Conservation (phyloP, 1,284 basidiomycete species). For the Vanrija sp. region DNA sequence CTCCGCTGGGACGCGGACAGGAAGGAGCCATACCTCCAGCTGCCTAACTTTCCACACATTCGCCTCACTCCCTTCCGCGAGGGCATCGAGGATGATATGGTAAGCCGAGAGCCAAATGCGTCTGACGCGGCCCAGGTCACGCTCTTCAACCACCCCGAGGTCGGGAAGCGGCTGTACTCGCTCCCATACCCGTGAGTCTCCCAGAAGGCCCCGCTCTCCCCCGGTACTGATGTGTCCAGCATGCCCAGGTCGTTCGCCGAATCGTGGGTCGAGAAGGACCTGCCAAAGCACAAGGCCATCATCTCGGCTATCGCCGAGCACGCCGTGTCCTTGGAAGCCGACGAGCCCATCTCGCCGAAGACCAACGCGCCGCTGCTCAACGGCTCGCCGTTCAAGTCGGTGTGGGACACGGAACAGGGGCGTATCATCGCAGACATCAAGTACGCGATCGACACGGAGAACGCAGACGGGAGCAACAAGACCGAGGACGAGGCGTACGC, state of each 20-base stretch:
- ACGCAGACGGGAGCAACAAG: neutral
- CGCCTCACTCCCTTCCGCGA: slow-evolving; percentile 18
- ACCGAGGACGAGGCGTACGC: slow-evolving; percentile 1
- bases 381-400: slow-evolving; percentile 18
- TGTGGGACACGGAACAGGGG: slow-evolving; percentile 1
- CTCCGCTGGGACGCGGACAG: slow-evolving; percentile 19
- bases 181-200: slow-evolving; percentile 24
- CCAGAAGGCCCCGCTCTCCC: too few species aligned
- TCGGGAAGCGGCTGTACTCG: slow-evolving; percentile 18
- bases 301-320: neutral
- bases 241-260: slow-evolving; percentile 14
- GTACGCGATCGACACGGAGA: slow-evolving; percentile 1
- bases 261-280: slow-evolving; percentile 3
- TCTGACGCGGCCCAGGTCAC: slow-evolving; percentile 6
- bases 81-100: slow-evolving; percentile 18
- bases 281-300: neutral
- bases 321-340: neutral
- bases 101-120: slow-evolving; percentile 2
- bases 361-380: neutral
- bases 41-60: slow-evolving; percentile 20
- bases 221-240: neutral
- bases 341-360: neutral
- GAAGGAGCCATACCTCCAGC: slow-evolving; percentile 26
- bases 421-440: slow-evolving; percentile 19
- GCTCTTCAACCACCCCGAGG: slow-evolving; percentile 21